Evolutionary conservation across 306 rosid species (phyloP), one percentile per base, ranked within the genome.

Genomic region (Dicorynia guianensis): DNA sequence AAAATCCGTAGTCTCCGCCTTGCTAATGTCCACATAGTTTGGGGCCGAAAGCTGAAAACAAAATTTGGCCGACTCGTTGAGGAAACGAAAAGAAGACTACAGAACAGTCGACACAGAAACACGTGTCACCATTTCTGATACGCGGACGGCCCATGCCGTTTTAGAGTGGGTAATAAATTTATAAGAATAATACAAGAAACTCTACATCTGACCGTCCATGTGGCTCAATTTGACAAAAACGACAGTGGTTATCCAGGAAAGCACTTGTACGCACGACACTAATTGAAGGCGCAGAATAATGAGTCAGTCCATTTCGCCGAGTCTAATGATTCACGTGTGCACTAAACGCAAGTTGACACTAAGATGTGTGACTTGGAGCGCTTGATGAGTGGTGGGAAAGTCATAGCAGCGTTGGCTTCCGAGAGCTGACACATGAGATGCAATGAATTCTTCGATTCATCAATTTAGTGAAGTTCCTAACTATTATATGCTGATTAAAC

Each of bases 11-110:
- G 7, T 5, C 65, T 6, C 14, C 10, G 63, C 11, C 44, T 19
- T 18, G 36, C 59, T 38, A 17, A 69, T 34, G n/a, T 15, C n/a
- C 19, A 42, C 15, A 4, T 19, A 63, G 56, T 43, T 57, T 43
- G 15, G 30, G 18, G 52, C 40, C 33, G 4, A 33, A 33, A 71
- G 68, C 25, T 46, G 30, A 11, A 62, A 0, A 19, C 3, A 13
- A 62, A 47, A 33, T 62, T 19, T 1, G 6, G 72, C 72, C 72
- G 72, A 74, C 56, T 4, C 33, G 20, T 25, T 62, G 71, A 62
- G 63, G 42, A 38, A 39, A 74, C 11, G 49, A 57, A 1, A n/a
- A 39, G 7, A 12, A 11, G 71, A 65, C 13, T 46, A 3, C 0
- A 0, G 4, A n/a, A 11, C 18, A 40, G 12, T 49, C 55, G 0